Conservation (phyloP, 345 rosid species). For the Eucalyptus marginata region DNA sequence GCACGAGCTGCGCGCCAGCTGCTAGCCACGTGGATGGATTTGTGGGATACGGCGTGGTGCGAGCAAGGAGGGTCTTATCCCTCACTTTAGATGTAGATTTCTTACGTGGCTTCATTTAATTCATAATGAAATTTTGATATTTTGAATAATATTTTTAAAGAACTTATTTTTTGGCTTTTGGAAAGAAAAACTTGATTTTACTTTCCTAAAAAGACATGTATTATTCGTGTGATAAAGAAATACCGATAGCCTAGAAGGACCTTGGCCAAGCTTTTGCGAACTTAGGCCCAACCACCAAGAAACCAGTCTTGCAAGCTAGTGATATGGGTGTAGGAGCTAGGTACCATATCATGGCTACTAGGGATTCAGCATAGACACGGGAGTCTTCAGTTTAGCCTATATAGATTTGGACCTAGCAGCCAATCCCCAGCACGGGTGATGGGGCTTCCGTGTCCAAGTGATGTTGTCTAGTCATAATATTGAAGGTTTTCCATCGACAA, state of each 20-base stretch:
- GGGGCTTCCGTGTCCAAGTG: not conserved
- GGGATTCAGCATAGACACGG: not conserved
- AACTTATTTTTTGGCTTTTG: not conserved
- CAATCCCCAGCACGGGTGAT: fast-evolving
- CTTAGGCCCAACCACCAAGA: not conserved
- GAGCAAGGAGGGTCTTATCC: no score
- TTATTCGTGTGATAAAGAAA: no score
- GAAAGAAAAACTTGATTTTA: no score
- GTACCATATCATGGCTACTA: fast-evolving
- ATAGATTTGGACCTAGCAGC: fast-evolving
- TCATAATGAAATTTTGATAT: not conserved
- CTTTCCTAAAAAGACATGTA: no score
- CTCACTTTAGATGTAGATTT: not conserved
- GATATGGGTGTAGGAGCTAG: fast-evolving
- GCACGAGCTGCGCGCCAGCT: not conserved
- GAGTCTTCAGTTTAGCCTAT: not conserved
- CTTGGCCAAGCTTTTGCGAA: not conserved
- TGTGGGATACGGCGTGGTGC: not conserved
- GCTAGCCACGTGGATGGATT: not conserved
- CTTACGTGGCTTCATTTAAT: no score
- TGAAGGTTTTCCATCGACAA: not conserved
- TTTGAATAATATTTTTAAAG: not conserved
- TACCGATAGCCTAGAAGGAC: not conserved
- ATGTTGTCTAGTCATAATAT: not conserved
- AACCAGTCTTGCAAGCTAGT: not conserved